These are phyloP conservation scores for Chimonanthus praecox DNA, from an alignment of 164 flowering plant species.

Conservation along the genomic window DNA sequence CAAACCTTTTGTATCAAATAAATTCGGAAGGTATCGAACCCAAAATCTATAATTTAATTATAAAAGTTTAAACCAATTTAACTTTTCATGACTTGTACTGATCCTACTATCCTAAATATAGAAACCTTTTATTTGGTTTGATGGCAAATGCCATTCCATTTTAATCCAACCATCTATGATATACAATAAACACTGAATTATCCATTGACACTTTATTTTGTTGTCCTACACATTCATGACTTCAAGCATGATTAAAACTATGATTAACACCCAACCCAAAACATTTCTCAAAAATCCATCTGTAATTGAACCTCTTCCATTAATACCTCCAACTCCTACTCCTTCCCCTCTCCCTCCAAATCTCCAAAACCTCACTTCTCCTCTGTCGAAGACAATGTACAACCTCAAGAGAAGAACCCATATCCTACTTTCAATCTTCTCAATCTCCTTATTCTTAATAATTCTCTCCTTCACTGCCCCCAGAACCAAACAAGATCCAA, in stretches of 20 bases:
- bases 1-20: too few species aligned
- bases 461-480: slow-evolving; percentile 10
- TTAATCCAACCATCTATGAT: neutral
- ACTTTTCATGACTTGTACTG: too few species aligned
- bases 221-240: neutral
- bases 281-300: neutral
- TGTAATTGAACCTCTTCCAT: neutral
- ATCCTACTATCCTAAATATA: too few species aligned
- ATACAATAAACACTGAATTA: too few species aligned
- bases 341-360: neutral
- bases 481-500: slow-evolving; percentile 8
- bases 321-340: neutral
- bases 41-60: too few species aligned
- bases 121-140: too few species aligned
- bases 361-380: neutral
- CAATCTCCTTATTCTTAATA: slow-evolving; percentile 12
- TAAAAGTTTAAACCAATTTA: too few species aligned
- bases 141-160: neutral
- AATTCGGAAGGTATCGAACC: too few species aligned
- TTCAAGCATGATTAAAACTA: neutral
- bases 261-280: neutral
- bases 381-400: slow-evolving; percentile 4
- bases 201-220: neutral
- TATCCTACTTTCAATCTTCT: slow-evolving; percentile 8
- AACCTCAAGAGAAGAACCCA: slow-evolving; percentile 8